Evolutionary conservation across 2,329 filamentous ascomycete genomes (phyloP), one percentile per base, ranked within the genome.

Genomic region (Talaromyces sp.): DNA sequence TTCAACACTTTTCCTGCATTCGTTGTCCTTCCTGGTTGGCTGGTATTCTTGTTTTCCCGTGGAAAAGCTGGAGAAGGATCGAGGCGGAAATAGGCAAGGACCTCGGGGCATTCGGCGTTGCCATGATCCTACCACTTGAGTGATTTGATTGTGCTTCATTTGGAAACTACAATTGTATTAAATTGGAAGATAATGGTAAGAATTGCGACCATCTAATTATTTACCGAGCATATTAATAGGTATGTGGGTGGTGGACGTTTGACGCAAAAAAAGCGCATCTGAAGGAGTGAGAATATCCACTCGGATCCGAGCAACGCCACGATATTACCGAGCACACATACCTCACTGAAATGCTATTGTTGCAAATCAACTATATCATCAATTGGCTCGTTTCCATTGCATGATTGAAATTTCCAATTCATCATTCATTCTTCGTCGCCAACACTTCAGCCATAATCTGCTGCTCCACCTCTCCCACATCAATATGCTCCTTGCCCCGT

Each of bases 401-500:
- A 56, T 22, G 9, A 9, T 19, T 19, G 3, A 37, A 24, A 22
- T 1, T 39, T 37, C 52, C 4, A 24, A 9, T 56, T 8, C n/a
- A 4, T 39, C 24, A 31, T 7, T 52, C 59, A 19, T 3, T 37
- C 59, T 41, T 61, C 48, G 22, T 37, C 31, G 47, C 59, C 7
- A 47, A 19, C 48, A 57, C 58, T n/a, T 65, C 58, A 11, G 63
- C 58, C 13, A 62, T 39, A 45, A 66, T 57, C 62, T 66, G 61
- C 22, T 64, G 45, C 54, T 66, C 65, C 54, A 66, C 39, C 9
- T 56, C 56, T 22, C 41, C 37, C 13, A 66, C 63, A 9, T 66
- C 62, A 58, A 65, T 62, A 2, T 43, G 39, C 31, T 59, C 65
- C 31, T 66, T 66, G 11, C 65, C 63, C 39, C 59, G 39, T 16